Evolutionary conservation across 192 early-diverging fungal genomes (phyloP).

Genomic region (Coemansia sp.): DNA sequence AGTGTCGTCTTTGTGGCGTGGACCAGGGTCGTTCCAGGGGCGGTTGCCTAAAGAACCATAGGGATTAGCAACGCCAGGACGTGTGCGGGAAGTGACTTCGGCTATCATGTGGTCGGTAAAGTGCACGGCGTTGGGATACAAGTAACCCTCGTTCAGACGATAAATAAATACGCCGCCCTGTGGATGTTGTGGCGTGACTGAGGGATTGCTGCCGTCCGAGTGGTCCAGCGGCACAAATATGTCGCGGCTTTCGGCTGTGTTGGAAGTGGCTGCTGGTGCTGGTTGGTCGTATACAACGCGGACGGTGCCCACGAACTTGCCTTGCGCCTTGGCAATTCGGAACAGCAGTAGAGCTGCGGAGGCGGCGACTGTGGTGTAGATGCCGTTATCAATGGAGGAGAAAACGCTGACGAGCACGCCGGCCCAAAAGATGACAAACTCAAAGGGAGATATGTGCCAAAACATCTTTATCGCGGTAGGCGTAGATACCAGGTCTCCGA

Average conservation of each 20-base stretch:
- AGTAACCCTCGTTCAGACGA: constrained; percentile 50
- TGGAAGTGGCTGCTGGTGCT: not conserved
- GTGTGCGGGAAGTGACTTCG: constrained; percentile 52
- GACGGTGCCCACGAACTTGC: constrained; percentile 48
- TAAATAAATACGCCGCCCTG: constrained; percentile 50
- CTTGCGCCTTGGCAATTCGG: constrained; percentile 65
- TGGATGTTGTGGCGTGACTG: constrained; percentile 28
- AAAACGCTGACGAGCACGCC: constrained; percentile 58
- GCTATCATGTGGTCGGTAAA: constrained; percentile 58
- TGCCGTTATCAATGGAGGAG: constrained; percentile 72
- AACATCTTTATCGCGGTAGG: constrained; percentile 62
- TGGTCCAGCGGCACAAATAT: constrained; percentile 72
- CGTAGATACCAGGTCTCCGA: constrained; percentile 73
- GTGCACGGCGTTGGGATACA: constrained; percentile 55
- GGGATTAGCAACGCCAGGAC: constrained; percentile 49
- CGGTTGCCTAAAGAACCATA: constrained; percentile 53
- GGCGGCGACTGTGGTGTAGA: constrained; percentile 72
- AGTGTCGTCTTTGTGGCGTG: constrained; percentile 48
- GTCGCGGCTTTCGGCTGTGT: constrained; percentile 33
- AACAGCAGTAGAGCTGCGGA: constrained; percentile 77
- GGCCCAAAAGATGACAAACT: constrained; percentile 51
- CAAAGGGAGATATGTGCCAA: constrained; percentile 64
- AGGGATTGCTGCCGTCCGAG: constrained; percentile 41
- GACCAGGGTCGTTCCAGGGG: constrained; percentile 62
- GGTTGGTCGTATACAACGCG: constrained; percentile 34